Conservation (phyloP, 352 stramenopile genomes). For the Plasmopara viticola region DNA sequence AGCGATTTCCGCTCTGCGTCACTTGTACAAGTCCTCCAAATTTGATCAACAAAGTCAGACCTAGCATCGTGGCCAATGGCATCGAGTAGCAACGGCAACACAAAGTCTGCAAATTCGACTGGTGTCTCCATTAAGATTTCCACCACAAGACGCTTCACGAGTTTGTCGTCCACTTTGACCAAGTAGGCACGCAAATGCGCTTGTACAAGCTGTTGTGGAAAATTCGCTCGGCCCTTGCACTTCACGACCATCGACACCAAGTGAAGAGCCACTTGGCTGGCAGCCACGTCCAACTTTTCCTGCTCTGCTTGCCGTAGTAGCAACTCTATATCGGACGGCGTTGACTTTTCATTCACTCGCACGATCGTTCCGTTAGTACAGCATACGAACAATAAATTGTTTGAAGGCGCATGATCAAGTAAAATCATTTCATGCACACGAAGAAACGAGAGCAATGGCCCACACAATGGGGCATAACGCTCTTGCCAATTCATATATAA, state of each 20-base stretch:
- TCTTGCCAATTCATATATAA: constrained; percentile 52
- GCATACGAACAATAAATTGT: constrained; percentile 51
- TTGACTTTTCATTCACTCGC: constrained; percentile 51
- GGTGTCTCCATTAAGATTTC: constrained; percentile 51
- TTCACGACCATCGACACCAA: constrained; percentile 65
- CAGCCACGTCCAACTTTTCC: constrained; percentile 8
- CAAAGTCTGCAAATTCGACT: constrained; percentile 44
- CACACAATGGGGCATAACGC: constrained; percentile 52
- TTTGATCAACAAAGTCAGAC: constrained; percentile 15
- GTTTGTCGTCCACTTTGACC: constrained; percentile 12
- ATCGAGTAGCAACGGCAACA: constrained; percentile 34
- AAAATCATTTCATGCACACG: constrained; percentile 77
- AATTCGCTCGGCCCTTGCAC: constrained; percentile 40
- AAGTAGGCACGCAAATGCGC: constrained; percentile 50
- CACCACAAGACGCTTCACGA: constrained; percentile 30
- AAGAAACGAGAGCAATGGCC: constrained; percentile 59
- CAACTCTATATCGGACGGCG: constrained; percentile 43
- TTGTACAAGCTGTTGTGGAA: constrained; percentile 61
- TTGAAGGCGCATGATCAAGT: constrained; percentile 61
- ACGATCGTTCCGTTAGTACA: constrained; percentile 56
- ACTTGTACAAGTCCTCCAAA: constrained; percentile 31
- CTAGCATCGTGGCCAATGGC: constrained; percentile 9
- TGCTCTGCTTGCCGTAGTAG: constrained; percentile 20
- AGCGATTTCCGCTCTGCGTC: constrained; percentile 31
- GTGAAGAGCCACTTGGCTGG: constrained; percentile 38